These are phyloP conservation scores for Saraca asoca DNA, from an alignment of 331 rosid species.

Conservation along the genomic window DNA sequence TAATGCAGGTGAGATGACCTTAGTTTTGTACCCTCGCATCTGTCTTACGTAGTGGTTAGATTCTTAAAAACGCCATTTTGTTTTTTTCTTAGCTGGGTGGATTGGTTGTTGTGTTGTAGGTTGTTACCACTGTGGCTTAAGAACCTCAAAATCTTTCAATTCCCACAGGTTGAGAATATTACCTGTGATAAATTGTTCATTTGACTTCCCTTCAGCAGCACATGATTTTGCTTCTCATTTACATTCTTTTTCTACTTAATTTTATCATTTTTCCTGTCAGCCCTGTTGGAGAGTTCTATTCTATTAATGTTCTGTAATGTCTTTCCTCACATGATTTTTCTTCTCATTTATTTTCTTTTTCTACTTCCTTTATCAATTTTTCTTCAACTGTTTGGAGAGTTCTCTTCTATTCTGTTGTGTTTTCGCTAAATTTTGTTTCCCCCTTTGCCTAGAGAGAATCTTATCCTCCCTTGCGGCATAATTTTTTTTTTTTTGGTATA, in stretches of 20 bases:
- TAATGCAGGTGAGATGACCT: too few species aligned
- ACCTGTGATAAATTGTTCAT: constrained; percentile 9
- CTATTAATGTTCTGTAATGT: too few species aligned
- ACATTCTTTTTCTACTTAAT: constrained; percentile 1
- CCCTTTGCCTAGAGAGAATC: too few species aligned
- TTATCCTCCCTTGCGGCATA: too few species aligned
- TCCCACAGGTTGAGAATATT: constrained; percentile 5
- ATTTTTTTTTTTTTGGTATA: too few species aligned
- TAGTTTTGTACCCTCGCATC: too few species aligned
- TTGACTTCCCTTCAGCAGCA: constrained; percentile 8
- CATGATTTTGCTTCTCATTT: constrained; percentile 14
- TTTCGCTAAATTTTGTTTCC: too few species aligned
- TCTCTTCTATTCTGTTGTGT: not conserved
- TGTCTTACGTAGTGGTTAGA: too few species aligned
- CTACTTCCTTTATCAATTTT: constrained; percentile 10
- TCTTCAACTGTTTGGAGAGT: constrained; percentile 5
- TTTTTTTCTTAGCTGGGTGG: not conserved
- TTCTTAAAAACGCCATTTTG: not conserved
- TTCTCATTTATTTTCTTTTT: constrained; percentile 13
- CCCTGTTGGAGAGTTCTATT: constrained; percentile 5
- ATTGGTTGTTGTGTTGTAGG: not conserved
- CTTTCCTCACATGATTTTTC: too few species aligned
- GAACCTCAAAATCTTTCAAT: not conserved
- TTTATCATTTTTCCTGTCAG: not conserved
- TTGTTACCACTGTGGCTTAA: not conserved